A percentile compares a stretch with the other conserved stretches of the same genome.
These are phyloP conservation scores for Cucurbita argyrosperma DNA, from an alignment of 306 rosid species.

Conservation along the genomic window DNA sequence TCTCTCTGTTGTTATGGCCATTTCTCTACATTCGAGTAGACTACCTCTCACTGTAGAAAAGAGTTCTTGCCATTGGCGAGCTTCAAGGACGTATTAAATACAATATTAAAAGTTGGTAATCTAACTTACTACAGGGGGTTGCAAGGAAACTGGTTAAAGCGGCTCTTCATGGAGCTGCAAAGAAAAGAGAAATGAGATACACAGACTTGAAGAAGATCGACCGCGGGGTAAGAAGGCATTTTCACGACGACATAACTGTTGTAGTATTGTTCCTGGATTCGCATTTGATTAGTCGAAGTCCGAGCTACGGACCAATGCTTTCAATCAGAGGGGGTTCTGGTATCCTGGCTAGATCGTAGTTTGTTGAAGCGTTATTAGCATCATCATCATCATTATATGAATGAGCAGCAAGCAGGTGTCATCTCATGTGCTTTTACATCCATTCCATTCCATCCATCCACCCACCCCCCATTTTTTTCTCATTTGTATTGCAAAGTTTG, in stretches of 20 bases:
- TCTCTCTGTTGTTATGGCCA: too few species aligned
- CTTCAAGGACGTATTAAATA: background rate
- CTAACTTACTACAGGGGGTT: constrained; percentile 38
- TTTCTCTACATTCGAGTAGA: background rate
- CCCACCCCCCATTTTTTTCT: constrained; percentile 7
- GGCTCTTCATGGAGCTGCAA: constrained; percentile 78
- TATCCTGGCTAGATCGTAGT: constrained; percentile 21
- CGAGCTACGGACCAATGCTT: constrained; percentile 33
- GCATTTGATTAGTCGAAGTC: constrained; percentile 29
- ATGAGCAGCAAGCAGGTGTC: too few species aligned
- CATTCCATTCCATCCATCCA: background rate
- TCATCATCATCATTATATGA: background rate
- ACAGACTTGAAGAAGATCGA: constrained; percentile 84
- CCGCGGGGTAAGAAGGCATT: constrained; percentile 89
- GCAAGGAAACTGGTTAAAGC: constrained; percentile 63
- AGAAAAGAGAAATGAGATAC: constrained; percentile 95
- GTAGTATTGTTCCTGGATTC: constrained; percentile 73
- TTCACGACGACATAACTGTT: constrained; percentile 92
- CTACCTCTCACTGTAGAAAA: background rate
- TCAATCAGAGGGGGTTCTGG: constrained; percentile 57
- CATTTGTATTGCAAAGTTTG: constrained; percentile 10
- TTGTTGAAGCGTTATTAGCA: constrained; percentile 15
- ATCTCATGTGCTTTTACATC: background rate
- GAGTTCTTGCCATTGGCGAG: background rate
- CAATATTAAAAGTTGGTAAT: too few species aligned